Conservation (phyloP, 2,329 filamentous ascomycete species). For the Fusarium sp. region DNA sequence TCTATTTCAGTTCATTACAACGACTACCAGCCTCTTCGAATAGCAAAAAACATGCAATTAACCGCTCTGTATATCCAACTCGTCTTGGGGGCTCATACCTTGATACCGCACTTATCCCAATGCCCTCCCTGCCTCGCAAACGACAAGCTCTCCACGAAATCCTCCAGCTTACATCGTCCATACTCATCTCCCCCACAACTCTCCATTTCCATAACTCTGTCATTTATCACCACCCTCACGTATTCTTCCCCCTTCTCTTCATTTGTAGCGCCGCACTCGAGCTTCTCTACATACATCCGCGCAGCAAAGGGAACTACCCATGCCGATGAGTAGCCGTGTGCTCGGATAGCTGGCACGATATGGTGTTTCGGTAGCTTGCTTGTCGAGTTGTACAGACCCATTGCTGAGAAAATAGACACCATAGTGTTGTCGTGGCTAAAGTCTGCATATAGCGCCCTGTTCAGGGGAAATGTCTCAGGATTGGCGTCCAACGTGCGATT, state of each 20-base stretch:
- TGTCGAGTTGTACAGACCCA: slow-evolving; percentile 79
- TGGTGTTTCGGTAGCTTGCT: slow-evolving; percentile 59
- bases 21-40: neutral
- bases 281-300: slow-evolving; percentile 87
- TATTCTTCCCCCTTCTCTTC: slow-evolving; percentile 78
- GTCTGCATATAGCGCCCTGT: slow-evolving; percentile 77
- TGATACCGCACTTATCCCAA: slow-evolving; percentile 61
- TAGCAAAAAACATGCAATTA: slow-evolving; percentile 22
- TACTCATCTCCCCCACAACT: slow-evolving; percentile 74
- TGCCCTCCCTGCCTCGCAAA: slow-evolving; percentile 77
- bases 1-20: slow-evolving; percentile 24
- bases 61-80: slow-evolving; percentile 4
- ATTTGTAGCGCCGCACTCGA: slow-evolving; percentile 65
- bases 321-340: slow-evolving; percentile 75
- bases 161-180: slow-evolving; percentile 74
- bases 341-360: slow-evolving; percentile 58
- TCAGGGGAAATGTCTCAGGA: slow-evolving; percentile 76
- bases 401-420: slow-evolving; percentile 75
- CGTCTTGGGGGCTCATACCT: neutral
- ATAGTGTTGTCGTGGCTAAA: slow-evolving; percentile 94
- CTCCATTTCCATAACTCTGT: slow-evolving; percentile 76
- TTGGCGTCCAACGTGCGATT: slow-evolving; percentile 79
- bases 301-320: slow-evolving; percentile 86
- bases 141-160: slow-evolving; percentile 76
- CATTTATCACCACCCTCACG: slow-evolving; percentile 84